These are phyloP conservation scores for Colletotrichum higginsianum DNA, from an alignment of 2,329 filamentous ascomycete species.

Conservation along the genomic window DNA sequence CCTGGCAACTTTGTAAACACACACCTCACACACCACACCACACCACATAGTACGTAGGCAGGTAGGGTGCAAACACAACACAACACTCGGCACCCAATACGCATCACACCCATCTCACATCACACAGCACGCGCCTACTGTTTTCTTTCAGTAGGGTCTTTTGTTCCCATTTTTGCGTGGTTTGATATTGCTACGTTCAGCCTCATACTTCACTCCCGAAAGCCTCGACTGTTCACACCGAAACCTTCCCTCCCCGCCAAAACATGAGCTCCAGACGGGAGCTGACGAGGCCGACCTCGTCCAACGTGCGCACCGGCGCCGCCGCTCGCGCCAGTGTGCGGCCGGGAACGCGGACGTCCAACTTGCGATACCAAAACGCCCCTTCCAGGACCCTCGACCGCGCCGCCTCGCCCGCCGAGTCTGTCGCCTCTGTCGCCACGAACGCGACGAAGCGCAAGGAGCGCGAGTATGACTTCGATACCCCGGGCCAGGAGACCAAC, in stretches of 20 bases:
- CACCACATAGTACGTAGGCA: no score
- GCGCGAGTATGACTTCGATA: slow-evolving; percentile 81
- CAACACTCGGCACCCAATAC: neutral
- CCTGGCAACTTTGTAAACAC: slow-evolving; percentile 36
- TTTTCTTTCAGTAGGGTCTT: neutral
- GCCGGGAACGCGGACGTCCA: slow-evolving; percentile 40
- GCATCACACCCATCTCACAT: slow-evolving; percentile 13
- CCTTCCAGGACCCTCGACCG: slow-evolving; percentile 50
- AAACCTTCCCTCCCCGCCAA: neutral
- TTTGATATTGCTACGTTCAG: neutral
- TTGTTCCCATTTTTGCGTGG: neutral
- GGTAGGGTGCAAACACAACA: neutral
- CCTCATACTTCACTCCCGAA: neutral
- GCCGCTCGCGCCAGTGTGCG: slow-evolving; percentile 34
- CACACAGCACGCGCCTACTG: neutral
- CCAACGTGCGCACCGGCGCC: slow-evolving; percentile 37
- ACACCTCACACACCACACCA: neutral
- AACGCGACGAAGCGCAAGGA: slow-evolving; percentile 86
- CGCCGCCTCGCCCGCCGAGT: slow-evolving; percentile 79
- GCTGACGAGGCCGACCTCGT: slow-evolving; percentile 41
- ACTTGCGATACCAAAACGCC: slow-evolving; percentile 38
- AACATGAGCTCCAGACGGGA: slow-evolving; percentile 43
- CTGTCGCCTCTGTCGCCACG: slow-evolving; percentile 72
- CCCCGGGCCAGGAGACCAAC: slow-evolving; percentile 85
- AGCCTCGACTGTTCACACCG: neutral